Base-by-base conservation (phyloP, 2,329 filamentous ascomycete species). In the Pseudogymnoascus sp. region DNA sequence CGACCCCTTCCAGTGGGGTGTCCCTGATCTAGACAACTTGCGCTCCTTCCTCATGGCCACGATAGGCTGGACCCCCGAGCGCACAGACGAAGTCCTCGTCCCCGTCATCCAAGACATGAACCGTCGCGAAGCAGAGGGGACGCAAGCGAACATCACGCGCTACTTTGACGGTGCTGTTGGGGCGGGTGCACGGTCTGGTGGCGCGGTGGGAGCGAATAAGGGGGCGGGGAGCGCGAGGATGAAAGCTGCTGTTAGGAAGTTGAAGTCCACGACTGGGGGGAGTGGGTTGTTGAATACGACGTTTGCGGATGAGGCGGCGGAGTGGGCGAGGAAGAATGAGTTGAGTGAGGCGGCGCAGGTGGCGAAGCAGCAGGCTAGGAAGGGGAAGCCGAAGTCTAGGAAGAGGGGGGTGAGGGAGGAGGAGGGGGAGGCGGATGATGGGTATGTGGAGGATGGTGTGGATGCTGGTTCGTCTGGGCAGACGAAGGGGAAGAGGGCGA, bases 71-170 rank as follows among this genome's bases (percentile, higher is more conserved):
- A 87, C 82, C 62, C 88, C 89, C 73, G 93, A 97, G 75, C 82
- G 92, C 7, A 97, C 93, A 0, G 95, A 99, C 71, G 95, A 99
- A 75, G 90, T 99, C 1, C 83, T 99, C 1, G 91, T 99, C 1
- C 95, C 95, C 0, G 96, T 99, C 1, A 95, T 99, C 67, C 83
- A 88, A 63, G 95, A 99, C 71, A 96, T 99, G 90, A 97, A 97
- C 73, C 84, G 86, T 3, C 83, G 95, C 40, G 89, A 91, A 67
- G 82, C 86, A 29, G 95, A 97, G 77, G 95, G 95, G 6, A 97
- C 93, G 17, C 95, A 99, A 79, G 88, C 87, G 64, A 99, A 99
- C 69, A 96, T 99, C 68, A 99, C 95, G n/a, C 82, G 87, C 23
- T 99, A 88, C 75, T 97, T 97, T 73, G 84, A 86, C 11, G 93